Evolutionary conservation across 2,329 filamentous ascomycete species (phyloP).

Genomic region (Sporothrix humicola): DNA sequence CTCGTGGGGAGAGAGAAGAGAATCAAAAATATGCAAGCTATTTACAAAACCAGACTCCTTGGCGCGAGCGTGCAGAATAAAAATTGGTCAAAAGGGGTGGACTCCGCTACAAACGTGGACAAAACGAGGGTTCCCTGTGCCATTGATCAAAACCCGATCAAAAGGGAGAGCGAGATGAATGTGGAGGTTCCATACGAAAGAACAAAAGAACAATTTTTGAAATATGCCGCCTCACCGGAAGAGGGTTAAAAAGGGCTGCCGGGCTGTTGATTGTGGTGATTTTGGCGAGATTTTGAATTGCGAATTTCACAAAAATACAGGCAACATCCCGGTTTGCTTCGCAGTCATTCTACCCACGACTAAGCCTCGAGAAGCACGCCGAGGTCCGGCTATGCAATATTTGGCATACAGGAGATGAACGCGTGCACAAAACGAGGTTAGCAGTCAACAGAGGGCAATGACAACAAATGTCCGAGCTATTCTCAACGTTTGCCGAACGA

Average conservation of each 20-base stretch:
- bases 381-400: background rate
- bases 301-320: background rate
- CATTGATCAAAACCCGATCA: background rate
- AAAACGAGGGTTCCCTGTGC: background rate
- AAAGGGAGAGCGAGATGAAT: background rate
- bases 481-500: background rate
- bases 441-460: background rate
- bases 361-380: background rate
- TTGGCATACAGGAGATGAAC: background rate
- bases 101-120: conserved; percentile 15
- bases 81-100: background rate
- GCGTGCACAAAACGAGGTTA: conserved; percentile 1
- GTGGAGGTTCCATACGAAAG: background rate
- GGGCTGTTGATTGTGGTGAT: background rate
- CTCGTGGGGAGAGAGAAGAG: conserved; percentile 17
- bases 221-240: background rate
- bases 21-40: background rate
- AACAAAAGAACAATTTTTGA: background rate
- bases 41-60: background rate
- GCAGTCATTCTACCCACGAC: too few species aligned
- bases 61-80: background rate
- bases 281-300: background rate
- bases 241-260: background rate
- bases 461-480: background rate
- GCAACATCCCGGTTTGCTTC: conserved; percentile 12